Base-by-base conservation (phyloP, 495 filamentous ascomycete genomes). In the Lasiosphaeria hispida region DNA sequence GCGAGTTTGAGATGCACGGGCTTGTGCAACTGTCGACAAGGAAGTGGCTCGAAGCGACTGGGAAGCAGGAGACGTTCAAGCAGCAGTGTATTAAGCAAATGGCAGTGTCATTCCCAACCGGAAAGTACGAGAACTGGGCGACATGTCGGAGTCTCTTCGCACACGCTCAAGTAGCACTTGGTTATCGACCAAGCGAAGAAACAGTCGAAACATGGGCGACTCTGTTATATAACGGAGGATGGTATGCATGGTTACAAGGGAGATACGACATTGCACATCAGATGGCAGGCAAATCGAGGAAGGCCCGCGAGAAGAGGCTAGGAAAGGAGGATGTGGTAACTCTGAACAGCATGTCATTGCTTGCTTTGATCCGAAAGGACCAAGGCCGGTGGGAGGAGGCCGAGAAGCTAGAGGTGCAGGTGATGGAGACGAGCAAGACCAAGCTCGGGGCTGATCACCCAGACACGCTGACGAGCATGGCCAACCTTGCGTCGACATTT, bases 11-110 rank as follows among this genome's bases (percentile, higher is more conserved):
- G 19, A 63, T 81, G 57, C 75, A 80, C 66, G 63, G 73, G 38
- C 62, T 80, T 15, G 74, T 81, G 18, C 77, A 80, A 49, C 43
- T 80, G 7, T 69, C 70, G n/a, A 72, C 66, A 4, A 72, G 65
- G 47, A 76, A 68, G 53, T 80, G 75, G 78, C 66, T 81, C 1
- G 57, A 68, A 19, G 55, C 17, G 35, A 38, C 0, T 45, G 53
- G 57, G 40, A 59, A 77, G 50, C 53, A 70, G 30, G 74, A 82
- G 55, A 63, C 40, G 7, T 80, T 66, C 62, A 72, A 75, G 49
- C 66, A 57, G 6, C 57, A 74, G 33, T 64, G 54, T 11, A 60
- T 42, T 14, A 70, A 62, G 44, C 72, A 50, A 41, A 69, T 83
- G 41, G 63, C 51, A 45, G 35, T 23, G 10, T 68, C 55, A 23